A percentile compares a stretch with the other conserved stretches of the same genome.
These are phyloP conservation scores for Suillus lakei DNA, from an alignment of 768 basidiomycete species.

Conservation along the genomic window DNA sequence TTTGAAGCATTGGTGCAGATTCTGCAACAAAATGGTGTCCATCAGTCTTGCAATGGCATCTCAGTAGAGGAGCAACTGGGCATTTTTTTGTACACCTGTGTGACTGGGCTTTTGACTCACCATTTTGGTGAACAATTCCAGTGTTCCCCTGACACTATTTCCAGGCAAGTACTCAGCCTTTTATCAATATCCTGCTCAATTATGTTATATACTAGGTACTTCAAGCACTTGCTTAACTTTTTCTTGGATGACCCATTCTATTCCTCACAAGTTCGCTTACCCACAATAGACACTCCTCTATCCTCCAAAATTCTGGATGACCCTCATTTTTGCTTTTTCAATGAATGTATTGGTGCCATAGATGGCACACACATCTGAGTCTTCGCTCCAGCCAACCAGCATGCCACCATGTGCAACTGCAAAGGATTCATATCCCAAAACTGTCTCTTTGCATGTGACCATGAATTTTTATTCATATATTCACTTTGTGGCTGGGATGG, in stretches of 20 bases:
- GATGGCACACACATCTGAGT: constrained; percentile 11
- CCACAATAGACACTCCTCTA: not conserved
- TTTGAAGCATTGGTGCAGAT: constrained; percentile 22
- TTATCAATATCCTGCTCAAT: too few relatives aligned
- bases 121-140: constrained; percentile 19
- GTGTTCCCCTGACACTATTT: not conserved
- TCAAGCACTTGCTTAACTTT: constrained; percentile 12
- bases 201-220: constrained; percentile 17
- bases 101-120: constrained; percentile 9
- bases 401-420: constrained; percentile 15
- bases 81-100: constrained; percentile 19
- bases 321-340: constrained; percentile 9
- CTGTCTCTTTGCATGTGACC: constrained; percentile 22
- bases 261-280: not conserved
- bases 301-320: not conserved
- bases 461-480: constrained; percentile 18
- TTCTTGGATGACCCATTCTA: constrained; percentile 13
- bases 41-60: not conserved
- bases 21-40: not conserved
- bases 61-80: constrained; percentile 15
- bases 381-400: not conserved
- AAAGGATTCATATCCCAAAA: constrained; percentile 26
- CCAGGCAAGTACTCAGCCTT: not conserved
- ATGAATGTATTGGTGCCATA: constrained; percentile 12
- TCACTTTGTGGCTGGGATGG: constrained; percentile 23